Evolutionary conservation across 2,329 filamentous ascomycete genomes (phyloP).

Genomic region (Colletotrichum liriopes): DNA sequence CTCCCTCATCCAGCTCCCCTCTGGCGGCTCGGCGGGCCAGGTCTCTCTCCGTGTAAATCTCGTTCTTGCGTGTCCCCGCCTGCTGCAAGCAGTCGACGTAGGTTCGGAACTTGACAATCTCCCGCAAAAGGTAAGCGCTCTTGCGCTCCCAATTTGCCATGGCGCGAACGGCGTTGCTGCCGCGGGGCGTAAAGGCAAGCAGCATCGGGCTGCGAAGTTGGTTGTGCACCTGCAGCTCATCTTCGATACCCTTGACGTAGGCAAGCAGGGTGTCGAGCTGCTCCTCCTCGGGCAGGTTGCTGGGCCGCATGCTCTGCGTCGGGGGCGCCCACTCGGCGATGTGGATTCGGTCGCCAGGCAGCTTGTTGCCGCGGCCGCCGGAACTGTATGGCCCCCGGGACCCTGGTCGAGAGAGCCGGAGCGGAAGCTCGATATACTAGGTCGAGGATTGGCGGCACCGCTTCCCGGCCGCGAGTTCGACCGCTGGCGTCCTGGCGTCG

Average conservation of each 20-base stretch:
- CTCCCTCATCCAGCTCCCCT: conserved; percentile 62
- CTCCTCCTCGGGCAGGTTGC: conserved; percentile 82
- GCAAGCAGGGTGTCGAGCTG: conserved; percentile 82
- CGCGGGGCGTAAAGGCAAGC: conserved; percentile 88
- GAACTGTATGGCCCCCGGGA: conserved; percentile 40
- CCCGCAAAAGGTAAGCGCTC: conserved; percentile 88
- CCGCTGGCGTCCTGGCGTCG: conserved; percentile 47
- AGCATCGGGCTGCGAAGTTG: conserved; percentile 89
- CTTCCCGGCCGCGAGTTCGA: conserved; percentile 65
- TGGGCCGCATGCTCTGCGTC: conserved; percentile 90
- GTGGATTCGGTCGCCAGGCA: conserved; percentile 87
- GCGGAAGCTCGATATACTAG: conserved; percentile 67
- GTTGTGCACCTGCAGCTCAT: conserved; percentile 89
- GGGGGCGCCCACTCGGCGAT: conserved; percentile 93
- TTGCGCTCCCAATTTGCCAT: conserved; percentile 99
- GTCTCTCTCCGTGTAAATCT: conserved; percentile 77
- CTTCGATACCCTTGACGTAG: conserved; percentile 90
- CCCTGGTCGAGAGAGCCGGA: conserved; percentile 75
- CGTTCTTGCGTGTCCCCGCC: conserved; percentile 78
- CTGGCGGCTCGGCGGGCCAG: conserved; percentile 64
- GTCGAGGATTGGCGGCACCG: conserved; percentile 58
- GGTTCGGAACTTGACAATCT: conserved; percentile 97
- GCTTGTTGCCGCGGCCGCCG: conserved; percentile 67
- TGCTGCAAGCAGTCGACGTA: conserved; percentile 89
- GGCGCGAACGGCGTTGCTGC: conserved; percentile 84